A percentile compares a stretch with the other conserved stretches of the same genome.
Conservation (phyloP, 2,329 filamentous ascomycete species). For the Cercospora nicotianae region DNA sequence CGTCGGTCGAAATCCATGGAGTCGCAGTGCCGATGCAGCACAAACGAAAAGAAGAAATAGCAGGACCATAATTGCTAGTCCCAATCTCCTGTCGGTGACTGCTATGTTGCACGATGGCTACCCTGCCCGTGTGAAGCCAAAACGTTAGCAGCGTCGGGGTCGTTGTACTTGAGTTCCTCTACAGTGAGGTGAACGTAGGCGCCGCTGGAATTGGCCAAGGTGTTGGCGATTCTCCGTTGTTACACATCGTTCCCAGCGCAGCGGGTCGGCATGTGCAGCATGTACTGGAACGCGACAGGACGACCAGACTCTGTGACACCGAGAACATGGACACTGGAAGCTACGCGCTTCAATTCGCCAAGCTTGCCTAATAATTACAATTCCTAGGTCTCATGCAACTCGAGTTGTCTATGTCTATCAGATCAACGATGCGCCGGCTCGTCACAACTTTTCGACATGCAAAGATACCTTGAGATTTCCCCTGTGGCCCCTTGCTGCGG, state of each 20-base stretch:
- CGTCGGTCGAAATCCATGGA: constrained; percentile 12
- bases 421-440: constrained; percentile 8
- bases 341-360: background rate
- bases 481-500: background rate
- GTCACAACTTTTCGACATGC: background rate
- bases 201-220: background rate
- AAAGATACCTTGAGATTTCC: constrained; percentile 2
- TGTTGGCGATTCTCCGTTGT: constrained; percentile 6
- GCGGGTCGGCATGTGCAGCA: constrained; percentile 16
- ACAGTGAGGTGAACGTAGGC: background rate
- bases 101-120: too few species aligned
- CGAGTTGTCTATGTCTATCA: constrained; percentile 22
- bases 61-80: constrained; percentile 13
- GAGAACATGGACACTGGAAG: background rate
- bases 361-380: background rate
- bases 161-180: background rate
- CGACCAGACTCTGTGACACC: constrained; percentile 2
- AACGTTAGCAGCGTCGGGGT: background rate
- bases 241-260: constrained; percentile 14
- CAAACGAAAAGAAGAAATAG: constrained; percentile 16
- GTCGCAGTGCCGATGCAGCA: constrained; percentile 15
- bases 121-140: too few species aligned
- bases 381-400: constrained; percentile 13
- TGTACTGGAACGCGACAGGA: constrained; percentile 11
- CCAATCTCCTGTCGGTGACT: background rate